Conservation (phyloP, 441 rosid species). For the Pelargonium cotyledonis region DNA sequence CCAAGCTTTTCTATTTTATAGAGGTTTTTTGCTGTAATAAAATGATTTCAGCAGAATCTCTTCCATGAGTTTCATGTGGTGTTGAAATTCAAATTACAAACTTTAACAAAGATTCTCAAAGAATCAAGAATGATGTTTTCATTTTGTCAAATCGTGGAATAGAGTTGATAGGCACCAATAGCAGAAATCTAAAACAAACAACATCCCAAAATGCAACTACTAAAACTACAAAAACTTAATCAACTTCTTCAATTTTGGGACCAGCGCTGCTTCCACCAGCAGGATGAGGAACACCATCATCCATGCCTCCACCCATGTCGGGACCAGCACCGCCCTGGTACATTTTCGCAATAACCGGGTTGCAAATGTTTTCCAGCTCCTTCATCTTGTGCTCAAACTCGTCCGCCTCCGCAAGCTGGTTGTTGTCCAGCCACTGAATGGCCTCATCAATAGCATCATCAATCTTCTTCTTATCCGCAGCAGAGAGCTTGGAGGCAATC, state of each 20-base stretch:
- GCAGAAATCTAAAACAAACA: neutral
- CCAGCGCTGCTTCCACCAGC: constrained; percentile 37
- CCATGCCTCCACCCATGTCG: constrained; percentile 39
- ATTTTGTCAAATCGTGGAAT: no score
- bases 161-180: neutral
- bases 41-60: no score
- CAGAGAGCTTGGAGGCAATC: constrained; percentile 37
- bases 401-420: constrained; percentile 53
- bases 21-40: no score
- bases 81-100: no score
- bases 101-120: no score
- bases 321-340: constrained; percentile 41
- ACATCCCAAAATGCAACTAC: neutral
- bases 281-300: constrained; percentile 24
- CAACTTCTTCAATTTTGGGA: constrained; percentile 75
- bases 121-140: no score
- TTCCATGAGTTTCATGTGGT: no score
- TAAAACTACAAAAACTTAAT: constrained; percentile 24
- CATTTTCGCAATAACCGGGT: constrained; percentile 52
- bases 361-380: constrained; percentile 54
- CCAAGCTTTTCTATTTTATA: no score
- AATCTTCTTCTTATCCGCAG: constrained; percentile 52
- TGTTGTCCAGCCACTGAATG: constrained; percentile 47
- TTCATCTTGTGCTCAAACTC: constrained; percentile 62
- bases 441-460: constrained; percentile 50